Conservation (phyloP, 2,329 filamentous ascomycete genomes). For the Colletotrichum chlorophyti region DNA sequence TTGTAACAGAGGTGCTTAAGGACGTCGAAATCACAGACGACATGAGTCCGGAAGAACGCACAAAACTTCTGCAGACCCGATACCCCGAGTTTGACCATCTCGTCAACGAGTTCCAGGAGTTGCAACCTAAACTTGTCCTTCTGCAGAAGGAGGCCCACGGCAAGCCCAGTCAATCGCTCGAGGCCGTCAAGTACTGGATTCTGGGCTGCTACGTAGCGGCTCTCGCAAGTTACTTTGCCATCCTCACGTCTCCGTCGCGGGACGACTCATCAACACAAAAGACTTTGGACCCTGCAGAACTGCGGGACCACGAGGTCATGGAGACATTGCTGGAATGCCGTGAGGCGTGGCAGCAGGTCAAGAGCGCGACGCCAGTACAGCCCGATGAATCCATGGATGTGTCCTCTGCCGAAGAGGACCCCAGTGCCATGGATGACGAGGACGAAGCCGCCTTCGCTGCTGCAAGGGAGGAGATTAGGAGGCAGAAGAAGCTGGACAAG, state of each 20-base stretch:
- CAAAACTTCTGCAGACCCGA: slow-evolving; percentile 76
- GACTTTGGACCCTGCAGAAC: slow-evolving; percentile 75
- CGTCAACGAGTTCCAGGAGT: slow-evolving; percentile 77
- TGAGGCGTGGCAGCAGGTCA: slow-evolving; percentile 79
- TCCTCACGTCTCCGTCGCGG: slow-evolving; percentile 81
- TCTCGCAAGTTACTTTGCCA: slow-evolving; percentile 91
- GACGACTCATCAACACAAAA: slow-evolving; percentile 60
- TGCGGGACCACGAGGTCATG: slow-evolving; percentile 93
- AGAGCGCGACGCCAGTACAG: slow-evolving; percentile 64
- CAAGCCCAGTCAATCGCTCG: slow-evolving; percentile 59
- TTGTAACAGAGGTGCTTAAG: slow-evolving; percentile 87
- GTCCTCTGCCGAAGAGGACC: slow-evolving; percentile 43
- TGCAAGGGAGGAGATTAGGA: slow-evolving; percentile 39
- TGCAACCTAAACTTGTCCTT: slow-evolving; percentile 70
- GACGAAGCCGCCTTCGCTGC: slow-evolving; percentile 33
- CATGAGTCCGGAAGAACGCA: slow-evolving; percentile 76
- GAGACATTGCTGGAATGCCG: slow-evolving; percentile 80
- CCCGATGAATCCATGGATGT: slow-evolving; percentile 38
- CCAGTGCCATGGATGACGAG: slow-evolving; percentile 32
- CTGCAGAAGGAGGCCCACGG: slow-evolving; percentile 65
- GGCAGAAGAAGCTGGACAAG: slow-evolving; percentile 50
- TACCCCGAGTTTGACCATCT: slow-evolving; percentile 94
- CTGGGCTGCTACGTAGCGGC: slow-evolving; percentile 86
- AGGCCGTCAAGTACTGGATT: slow-evolving; percentile 77
- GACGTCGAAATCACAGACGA: slow-evolving; percentile 82